Evolutionary conservation across 208 protist species (phyloP), one percentile per base, ranked within the genome.

Genomic region (Trypanosoma caninum): DNA sequence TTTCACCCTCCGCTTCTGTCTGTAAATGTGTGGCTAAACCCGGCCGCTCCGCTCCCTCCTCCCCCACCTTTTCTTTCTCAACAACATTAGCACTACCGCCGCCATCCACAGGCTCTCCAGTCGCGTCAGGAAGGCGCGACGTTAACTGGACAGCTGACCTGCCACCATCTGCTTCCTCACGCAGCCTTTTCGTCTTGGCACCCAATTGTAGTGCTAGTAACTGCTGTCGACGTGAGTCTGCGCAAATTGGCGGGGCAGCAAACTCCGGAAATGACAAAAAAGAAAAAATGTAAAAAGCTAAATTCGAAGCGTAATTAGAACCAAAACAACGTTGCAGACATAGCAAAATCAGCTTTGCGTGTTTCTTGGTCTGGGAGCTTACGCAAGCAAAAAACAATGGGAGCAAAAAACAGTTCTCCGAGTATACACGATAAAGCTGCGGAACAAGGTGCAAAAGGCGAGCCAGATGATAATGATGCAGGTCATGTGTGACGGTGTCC

Each of bases 371-470:
- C 13, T 41, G 22, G 0, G 78, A 57, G 59, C 76, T 76, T 3
- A 94, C 69, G 46, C 72, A 84, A 18, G 66, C 46, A 60, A 84
- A 86, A 37, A 94, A 90, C 16, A 89, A 58, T 0, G 84, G 82
- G 33, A 84, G 72, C 16, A 74, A 33, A 52, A 90, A 71, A 20
- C 64, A 61, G 61, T 91, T 91, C 14, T 64, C 61, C 28, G 59
- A 40, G 20, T 84, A 82, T 7, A 82, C 76, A 11, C 74, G 59
- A 41, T 82, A 73, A 44, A 91, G 70, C 35, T 80, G 57, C 10
- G 80, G 59, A 16, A 88, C 51, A 23, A 91, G 33, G 56, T 87
- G 81, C 46, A 91, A 74, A 46, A 88, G 69, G 8, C 87, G 83
- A 3, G 87, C 78, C 45, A 86, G 57, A 52, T 91, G 78, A 55